These are phyloP conservation scores for Puccinia brachypodii DNA, from an alignment of 1,284 basidiomycete genomes.

Conservation along the genomic window DNA sequence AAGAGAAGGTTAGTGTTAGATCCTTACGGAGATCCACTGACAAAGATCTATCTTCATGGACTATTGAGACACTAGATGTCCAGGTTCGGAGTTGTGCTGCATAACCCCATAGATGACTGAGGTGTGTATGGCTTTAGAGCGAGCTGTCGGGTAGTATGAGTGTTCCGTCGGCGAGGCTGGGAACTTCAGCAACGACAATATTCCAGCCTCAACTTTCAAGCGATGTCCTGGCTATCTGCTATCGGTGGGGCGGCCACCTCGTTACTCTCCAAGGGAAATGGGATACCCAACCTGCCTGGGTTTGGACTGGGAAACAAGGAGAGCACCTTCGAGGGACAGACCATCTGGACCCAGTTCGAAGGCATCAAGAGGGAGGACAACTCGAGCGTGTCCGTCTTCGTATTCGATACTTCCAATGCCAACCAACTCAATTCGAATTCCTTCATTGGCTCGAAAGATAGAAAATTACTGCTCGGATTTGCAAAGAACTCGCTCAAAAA, in stretches of 20 bases:
- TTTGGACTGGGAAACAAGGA: slow-evolving; percentile 45
- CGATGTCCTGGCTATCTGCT: slow-evolving; percentile 47
- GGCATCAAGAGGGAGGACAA: slow-evolving; percentile 67
- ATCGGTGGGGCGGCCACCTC: slow-evolving; percentile 43
- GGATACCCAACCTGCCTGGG: slow-evolving; percentile 40
- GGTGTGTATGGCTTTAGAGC: too few species aligned
- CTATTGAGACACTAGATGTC: too few species aligned
- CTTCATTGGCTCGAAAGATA: slow-evolving; percentile 61
- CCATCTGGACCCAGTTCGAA: slow-evolving; percentile 49
- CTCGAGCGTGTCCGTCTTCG: slow-evolving; percentile 78
- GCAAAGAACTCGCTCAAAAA: slow-evolving; percentile 90
- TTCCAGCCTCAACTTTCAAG: neutral
- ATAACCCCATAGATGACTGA: too few species aligned
- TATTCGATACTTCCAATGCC: slow-evolving; percentile 59
- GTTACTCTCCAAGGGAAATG: slow-evolving; percentile 40
- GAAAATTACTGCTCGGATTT: slow-evolving; percentile 65
- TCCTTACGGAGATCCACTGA: too few species aligned
- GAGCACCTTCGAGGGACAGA: slow-evolving; percentile 51
- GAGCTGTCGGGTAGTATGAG: too few species aligned
- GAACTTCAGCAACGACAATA: neutral
- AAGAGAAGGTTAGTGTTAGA: too few species aligned
- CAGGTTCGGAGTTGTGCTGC: too few species aligned
- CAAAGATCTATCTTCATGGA: too few species aligned
- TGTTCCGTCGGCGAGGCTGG: too few species aligned
- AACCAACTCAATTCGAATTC: slow-evolving; percentile 58